Base-by-base conservation (phyloP, 441 rosid species). In the Adansonia grandidieri region DNA sequence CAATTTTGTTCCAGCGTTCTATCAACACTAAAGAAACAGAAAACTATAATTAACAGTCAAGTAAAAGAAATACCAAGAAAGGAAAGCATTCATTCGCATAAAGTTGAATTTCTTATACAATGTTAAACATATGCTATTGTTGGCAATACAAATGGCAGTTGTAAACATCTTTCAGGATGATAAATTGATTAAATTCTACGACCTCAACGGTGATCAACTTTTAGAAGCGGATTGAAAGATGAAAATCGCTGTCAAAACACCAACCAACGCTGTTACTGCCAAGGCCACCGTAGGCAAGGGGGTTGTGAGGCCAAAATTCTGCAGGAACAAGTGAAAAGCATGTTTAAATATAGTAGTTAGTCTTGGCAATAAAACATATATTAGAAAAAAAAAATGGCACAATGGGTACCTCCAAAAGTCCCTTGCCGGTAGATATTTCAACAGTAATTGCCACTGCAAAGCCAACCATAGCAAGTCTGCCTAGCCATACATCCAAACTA, bases 401-500 rank as follows among this genome's bases (percentile, higher is more conserved):
- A 17, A 5, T 9, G 40, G 13, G n/a, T 90, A 93, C 98, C 97
- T 92, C 94, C 67, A 96, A 79, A 77, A 91, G 94, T 74, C 97
- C 98, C 79, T 92, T 93, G 65, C 97, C 99, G 0, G 98, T 96
- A 13, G 93, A 78, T 57, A 92, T 44, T 88, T 93, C 97, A 75
- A 37, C 19, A 73, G 45, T n/a, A 6, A 71, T 80, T 28, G 93
- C 96, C 37, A 80, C 93, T 17, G 91, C 93, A 85, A 95, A 95
- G 74, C 95, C 98, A 82, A 93, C 58, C 98, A 92, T 95, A n/a
- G 97, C 99, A 42, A 89, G 76, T 58, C 97, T 89, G 37, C 97
- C 98, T 9, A 90, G 88, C 98, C 98, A 95, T 68, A 96, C 90
- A 77, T 91, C 97, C 78, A 92, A 77, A 80, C 93, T 77, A 86